Percentiles rank a stretch among this genome's conserved stretches.
Conservation (phyloP, 768 basidiomycete genomes). For the Trametes cingulata region DNA sequence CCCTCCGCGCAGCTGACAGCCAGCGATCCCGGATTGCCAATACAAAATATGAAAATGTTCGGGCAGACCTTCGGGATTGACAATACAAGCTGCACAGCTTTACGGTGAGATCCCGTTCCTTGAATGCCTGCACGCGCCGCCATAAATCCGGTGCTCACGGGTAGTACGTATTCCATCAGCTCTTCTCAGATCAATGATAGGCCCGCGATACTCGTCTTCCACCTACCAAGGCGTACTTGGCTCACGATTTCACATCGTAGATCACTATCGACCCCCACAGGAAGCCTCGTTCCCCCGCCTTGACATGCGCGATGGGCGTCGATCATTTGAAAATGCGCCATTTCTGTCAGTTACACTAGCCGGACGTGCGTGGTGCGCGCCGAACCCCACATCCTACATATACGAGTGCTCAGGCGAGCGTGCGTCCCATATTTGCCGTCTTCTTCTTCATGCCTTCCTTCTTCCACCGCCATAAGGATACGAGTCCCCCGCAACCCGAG, state of each 20-base stretch:
- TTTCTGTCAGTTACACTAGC: too few relatives aligned
- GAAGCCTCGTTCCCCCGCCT: too few relatives aligned
- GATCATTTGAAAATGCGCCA: too few relatives aligned
- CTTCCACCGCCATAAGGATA: conserved; percentile 7
- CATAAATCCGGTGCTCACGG: background rate
- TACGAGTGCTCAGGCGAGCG: background rate
- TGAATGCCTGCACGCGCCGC: background rate
- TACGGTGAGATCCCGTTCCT: background rate
- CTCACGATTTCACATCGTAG: too few relatives aligned
- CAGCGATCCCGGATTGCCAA: too few relatives aligned
- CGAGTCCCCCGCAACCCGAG: background rate
- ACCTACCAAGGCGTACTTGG: background rate
- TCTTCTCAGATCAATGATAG: background rate
- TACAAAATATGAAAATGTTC: too few relatives aligned
- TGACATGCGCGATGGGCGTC: too few relatives aligned
- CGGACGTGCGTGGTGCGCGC: background rate
- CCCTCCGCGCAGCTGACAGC: too few relatives aligned
- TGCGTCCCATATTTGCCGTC: background rate
- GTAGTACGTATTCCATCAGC: background rate
- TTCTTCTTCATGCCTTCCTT: background rate
- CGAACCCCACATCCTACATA: background rate
- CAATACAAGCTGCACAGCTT: background rate
- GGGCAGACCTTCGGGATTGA: too few relatives aligned
- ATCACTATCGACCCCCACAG: too few relatives aligned
- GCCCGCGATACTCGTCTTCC: too few relatives aligned